These are phyloP conservation scores for Dactylonectria estremocensis DNA, from an alignment of 2,329 filamentous ascomycete genomes.

Conservation along the genomic window DNA sequence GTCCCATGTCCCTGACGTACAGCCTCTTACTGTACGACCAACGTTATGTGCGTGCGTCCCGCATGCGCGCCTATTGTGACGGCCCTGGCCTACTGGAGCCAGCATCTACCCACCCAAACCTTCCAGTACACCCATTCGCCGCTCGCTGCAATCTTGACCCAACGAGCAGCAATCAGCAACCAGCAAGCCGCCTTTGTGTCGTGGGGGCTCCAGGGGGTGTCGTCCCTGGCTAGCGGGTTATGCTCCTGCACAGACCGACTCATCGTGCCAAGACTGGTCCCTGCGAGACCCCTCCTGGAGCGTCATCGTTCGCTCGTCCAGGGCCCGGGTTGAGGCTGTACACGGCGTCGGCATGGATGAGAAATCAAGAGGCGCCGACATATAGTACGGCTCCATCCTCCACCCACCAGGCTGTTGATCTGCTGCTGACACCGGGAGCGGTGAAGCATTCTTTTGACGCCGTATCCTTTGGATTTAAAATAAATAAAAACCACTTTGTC, in stretches of 20 bases:
- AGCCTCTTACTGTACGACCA: slow-evolving; percentile 16
- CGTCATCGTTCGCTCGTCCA: slow-evolving; percentile 40
- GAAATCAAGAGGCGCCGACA: slow-evolving; percentile 16
- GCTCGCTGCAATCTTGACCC: slow-evolving; percentile 37
- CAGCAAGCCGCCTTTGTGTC: slow-evolving; percentile 31
- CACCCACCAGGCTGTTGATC: slow-evolving; percentile 15
- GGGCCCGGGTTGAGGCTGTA: slow-evolving; percentile 38
- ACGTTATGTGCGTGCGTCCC: slow-evolving; percentile 29
- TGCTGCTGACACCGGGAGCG: slow-evolving; percentile 10
- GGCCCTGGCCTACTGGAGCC: slow-evolving; percentile 30
- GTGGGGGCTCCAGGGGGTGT: slow-evolving; percentile 40
- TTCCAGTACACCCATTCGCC: slow-evolving; percentile 23
- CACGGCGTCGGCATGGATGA: slow-evolving; percentile 18
- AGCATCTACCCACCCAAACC: slow-evolving; percentile 26
- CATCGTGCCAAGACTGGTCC: slow-evolving; percentile 35
- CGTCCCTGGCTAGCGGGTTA: slow-evolving; percentile 34
- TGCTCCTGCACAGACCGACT: slow-evolving; percentile 44
- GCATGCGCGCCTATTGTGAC: slow-evolving; percentile 37
- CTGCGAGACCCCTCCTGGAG: slow-evolving; percentile 27
- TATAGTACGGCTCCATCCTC: slow-evolving; percentile 21
- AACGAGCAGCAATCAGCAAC: slow-evolving; percentile 25
- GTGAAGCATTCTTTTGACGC: slow-evolving; percentile 21
- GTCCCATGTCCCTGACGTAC: slow-evolving; percentile 39
- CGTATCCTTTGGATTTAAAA: slow-evolving; percentile 6
- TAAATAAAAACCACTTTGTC: neutral